Conservation (phyloP, 768 basidiomycete genomes). For the Suillus sp. region DNA sequence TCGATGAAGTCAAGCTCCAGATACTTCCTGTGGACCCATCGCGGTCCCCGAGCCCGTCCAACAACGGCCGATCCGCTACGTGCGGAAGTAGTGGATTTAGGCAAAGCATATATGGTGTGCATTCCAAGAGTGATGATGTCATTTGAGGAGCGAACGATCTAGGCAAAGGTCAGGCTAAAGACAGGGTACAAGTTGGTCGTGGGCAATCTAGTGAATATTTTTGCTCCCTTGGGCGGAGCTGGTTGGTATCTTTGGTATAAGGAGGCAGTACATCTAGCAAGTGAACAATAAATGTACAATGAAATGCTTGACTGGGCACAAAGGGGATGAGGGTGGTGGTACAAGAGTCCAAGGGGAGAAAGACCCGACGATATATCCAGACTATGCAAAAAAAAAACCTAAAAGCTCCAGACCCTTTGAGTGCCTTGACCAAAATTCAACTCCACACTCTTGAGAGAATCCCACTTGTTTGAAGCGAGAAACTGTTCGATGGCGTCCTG, state of each 20-base stretch:
- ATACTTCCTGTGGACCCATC: background rate
- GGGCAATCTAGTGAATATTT: background rate
- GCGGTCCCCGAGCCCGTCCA: background rate
- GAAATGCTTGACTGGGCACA: background rate
- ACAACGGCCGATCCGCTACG: background rate
- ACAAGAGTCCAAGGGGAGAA: background rate
- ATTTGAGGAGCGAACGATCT: background rate
- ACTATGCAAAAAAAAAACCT: constrained; percentile 6
- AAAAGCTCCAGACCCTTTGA: constrained; percentile 27
- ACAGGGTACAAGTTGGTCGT: background rate
- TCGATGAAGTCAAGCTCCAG: background rate
- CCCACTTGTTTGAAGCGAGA: constrained; percentile 22
- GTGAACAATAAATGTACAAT: constrained; percentile 7
- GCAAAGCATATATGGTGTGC: background rate
- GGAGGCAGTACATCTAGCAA: constrained; percentile 4
- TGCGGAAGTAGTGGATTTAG: background rate
- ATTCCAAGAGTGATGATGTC: background rate
- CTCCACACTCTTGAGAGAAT: constrained; percentile 18
- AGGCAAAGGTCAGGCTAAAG: background rate
- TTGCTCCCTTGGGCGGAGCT: background rate
- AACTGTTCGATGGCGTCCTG: constrained; percentile 23
- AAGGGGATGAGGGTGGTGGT: background rate
- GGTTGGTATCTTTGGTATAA: constrained; percentile 7
- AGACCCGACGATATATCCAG: background rate
- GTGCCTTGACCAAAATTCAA: constrained; percentile 23